These are phyloP conservation scores for Curvularia sp. DNA, from an alignment of 2,329 filamentous ascomycete genomes.

Conservation along the genomic window DNA sequence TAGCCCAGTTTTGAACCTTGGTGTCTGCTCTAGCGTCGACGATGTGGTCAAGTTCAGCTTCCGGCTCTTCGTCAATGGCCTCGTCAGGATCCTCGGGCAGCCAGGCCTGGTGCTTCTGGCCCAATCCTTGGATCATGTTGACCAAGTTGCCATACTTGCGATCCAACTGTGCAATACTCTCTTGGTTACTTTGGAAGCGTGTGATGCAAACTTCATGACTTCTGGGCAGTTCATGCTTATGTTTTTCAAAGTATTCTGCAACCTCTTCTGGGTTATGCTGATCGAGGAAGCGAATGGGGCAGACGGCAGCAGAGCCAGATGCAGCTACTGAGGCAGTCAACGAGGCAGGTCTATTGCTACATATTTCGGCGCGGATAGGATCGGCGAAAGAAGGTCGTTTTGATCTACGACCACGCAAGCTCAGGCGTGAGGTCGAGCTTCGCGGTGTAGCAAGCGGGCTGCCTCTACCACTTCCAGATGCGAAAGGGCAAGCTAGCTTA, in stretches of 20 bases:
- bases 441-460: slow-evolving; percentile 53
- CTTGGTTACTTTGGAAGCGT: slow-evolving; percentile 85
- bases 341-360: slow-evolving; percentile 54
- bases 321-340: slow-evolving; percentile 55
- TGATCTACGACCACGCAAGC: slow-evolving; percentile 47
- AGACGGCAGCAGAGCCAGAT: slow-evolving; percentile 65
- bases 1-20: slow-evolving; percentile 86
- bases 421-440: slow-evolving; percentile 51
- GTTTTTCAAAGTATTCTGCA: slow-evolving; percentile 89
- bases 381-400: slow-evolving; percentile 54
- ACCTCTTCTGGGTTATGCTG: slow-evolving; percentile 93
- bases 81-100: slow-evolving; percentile 66
- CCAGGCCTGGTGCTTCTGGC: slow-evolving; percentile 86
- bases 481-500: slow-evolving; percentile 82
- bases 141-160: slow-evolving; percentile 92
- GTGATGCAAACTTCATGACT: slow-evolving; percentile 93
- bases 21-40: slow-evolving; percentile 63
- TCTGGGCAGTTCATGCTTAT: slow-evolving; percentile 92
- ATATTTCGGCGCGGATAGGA: slow-evolving; percentile 53
- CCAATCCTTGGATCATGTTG: slow-evolving; percentile 92
- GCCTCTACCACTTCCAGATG: slow-evolving; percentile 56
- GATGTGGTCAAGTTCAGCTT: slow-evolving; percentile 55
- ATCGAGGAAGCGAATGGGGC: slow-evolving; percentile 90
- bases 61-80: slow-evolving; percentile 56
- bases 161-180: slow-evolving; percentile 85